Evolutionary conservation across 805 yeast genomes (phyloP).

Genomic region (Barnettozyma populi): DNA sequence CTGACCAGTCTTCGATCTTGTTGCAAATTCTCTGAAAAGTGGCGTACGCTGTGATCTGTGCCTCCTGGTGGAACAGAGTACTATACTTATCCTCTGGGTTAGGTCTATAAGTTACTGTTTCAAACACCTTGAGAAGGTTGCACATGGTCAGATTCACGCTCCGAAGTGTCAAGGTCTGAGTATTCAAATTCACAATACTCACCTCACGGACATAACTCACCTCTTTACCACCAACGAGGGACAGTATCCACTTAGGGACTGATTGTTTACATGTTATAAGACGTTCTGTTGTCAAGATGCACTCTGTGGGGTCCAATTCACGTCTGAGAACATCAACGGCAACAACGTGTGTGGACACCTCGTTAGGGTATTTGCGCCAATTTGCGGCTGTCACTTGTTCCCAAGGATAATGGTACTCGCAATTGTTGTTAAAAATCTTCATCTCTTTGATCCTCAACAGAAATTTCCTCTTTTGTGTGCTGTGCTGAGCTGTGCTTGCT

Average conservation of each 20-base stretch:
- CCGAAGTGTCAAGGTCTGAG: constrained; percentile 65
- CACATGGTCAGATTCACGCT: constrained; percentile 84
- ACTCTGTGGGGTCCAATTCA: constrained; percentile 49
- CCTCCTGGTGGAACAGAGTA: constrained; percentile 74
- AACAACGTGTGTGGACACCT: constrained; percentile 83
- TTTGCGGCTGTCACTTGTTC: constrained; percentile 92
- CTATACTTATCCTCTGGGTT: constrained; percentile 43
- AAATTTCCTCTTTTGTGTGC: too few relatives aligned
- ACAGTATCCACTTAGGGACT: constrained; percentile 76
- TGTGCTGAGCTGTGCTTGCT: too few relatives aligned
- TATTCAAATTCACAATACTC: constrained; percentile 69
- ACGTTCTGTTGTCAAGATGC: constrained; percentile 71
- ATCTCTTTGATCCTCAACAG: constrained; percentile 30
- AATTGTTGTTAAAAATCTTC: constrained; percentile 74
- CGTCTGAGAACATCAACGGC: constrained; percentile 86
- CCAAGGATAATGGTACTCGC: constrained; percentile 81
- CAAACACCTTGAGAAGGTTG: constrained; percentile 71
- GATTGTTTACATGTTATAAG: constrained; percentile 84
- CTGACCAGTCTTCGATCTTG: constrained; percentile 88
- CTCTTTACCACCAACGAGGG: constrained; percentile 66
- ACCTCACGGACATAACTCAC: constrained; percentile 84
- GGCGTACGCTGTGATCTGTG: constrained; percentile 84
- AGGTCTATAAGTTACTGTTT: constrained; percentile 79
- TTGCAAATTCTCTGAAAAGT: constrained; percentile 64
- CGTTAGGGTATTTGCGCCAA: constrained; percentile 97